Percentiles rank a stretch among this genome's conserved stretches.
These are phyloP conservation scores for Ophiostoma sp. DNA, from an alignment of 2,329 filamentous ascomycete genomes.

Conservation along the genomic window DNA sequence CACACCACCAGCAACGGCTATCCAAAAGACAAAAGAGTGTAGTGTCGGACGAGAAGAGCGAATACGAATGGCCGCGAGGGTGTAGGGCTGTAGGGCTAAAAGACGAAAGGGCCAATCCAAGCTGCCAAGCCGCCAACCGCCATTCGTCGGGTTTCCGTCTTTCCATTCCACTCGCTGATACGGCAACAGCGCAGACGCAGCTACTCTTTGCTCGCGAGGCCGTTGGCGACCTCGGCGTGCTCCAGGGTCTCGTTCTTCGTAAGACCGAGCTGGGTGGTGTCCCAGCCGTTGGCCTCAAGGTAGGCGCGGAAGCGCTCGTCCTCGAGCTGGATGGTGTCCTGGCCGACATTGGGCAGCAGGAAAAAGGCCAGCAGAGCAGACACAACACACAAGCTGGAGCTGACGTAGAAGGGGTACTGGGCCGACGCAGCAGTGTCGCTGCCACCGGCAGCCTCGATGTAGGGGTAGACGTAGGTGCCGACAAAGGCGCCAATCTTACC, in stretches of 20 bases:
- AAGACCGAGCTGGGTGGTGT: slow-evolving; percentile 53
- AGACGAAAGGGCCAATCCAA: not conserved
- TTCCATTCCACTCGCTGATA: not conserved
- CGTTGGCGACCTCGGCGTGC: not conserved
- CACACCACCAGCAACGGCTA: too few species aligned
- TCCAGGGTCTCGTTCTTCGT: slow-evolving; percentile 33
- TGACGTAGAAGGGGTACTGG: slow-evolving; percentile 89
- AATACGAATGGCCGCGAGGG: not conserved
- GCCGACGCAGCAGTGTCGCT: slow-evolving; percentile 52
- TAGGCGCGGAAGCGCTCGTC: slow-evolving; percentile 71
- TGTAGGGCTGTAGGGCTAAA: not conserved
- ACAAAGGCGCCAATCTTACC: slow-evolving; percentile 81
- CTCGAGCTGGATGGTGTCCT: slow-evolving; percentile 78
- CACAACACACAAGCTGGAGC: slow-evolving; percentile 68
- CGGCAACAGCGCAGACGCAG: too few species aligned
- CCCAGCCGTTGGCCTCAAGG: slow-evolving; percentile 68
- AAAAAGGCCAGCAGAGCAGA: slow-evolving; percentile 61
- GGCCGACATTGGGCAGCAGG: slow-evolving; percentile 68
- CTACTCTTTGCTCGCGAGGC: slow-evolving; percentile 4
- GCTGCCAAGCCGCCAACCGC: not conserved
- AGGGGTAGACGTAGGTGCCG: slow-evolving; percentile 74
- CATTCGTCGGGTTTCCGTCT: not conserved
- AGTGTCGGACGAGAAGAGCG: not conserved
- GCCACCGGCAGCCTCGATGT: slow-evolving; percentile 59
- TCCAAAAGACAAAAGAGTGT: not conserved